phyloP scores from a whole-genome alignment of 176 grass and related monocot genomes.

The Zizania latifolia region DNA sequence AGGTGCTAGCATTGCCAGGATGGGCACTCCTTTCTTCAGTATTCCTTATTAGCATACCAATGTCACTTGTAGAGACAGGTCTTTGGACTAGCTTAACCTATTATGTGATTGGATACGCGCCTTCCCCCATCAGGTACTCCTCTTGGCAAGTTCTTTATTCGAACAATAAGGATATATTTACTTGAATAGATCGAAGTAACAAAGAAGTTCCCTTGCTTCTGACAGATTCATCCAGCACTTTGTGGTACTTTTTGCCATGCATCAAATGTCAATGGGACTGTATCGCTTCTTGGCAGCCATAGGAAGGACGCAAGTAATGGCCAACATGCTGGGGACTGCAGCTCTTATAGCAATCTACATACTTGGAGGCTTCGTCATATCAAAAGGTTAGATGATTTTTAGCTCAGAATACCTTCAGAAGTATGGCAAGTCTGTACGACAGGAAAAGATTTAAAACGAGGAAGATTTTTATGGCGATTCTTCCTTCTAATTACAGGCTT shows the following conservation, averaged over 20 bases:
- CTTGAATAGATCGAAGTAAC: slow-evolving; percentile 7
- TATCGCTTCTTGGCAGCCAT: slow-evolving; percentile 76
- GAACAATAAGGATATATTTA: slow-evolving; percentile 3
- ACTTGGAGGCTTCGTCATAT: slow-evolving; percentile 79
- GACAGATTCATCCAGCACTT: slow-evolving; percentile 81
- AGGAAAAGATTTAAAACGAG: background rate
- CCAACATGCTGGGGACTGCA: slow-evolving; percentile 58
- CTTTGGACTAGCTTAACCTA: slow-evolving; percentile 87
- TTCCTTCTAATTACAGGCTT: too few relatives aligned
- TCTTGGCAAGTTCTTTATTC: background rate
- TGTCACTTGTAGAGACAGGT: slow-evolving; percentile 76
- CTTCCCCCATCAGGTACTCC: slow-evolving; percentile 66
- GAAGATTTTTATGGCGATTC: too few relatives aligned
- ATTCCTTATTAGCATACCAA: slow-evolving; percentile 66
- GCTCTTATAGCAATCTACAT: slow-evolving; percentile 67
- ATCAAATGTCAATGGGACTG: slow-evolving; percentile 88
- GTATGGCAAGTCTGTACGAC: background rate
- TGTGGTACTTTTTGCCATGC: slow-evolving; percentile 64
- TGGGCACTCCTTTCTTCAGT: slow-evolving; percentile 85
- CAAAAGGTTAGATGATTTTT: slow-evolving; percentile 65
- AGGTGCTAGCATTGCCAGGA: slow-evolving; percentile 73
- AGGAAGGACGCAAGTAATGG: slow-evolving; percentile 88
- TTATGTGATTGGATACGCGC: slow-evolving; percentile 78
- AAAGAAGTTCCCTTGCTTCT: slow-evolving; percentile 16
- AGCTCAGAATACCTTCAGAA: slow-evolving; percentile 4